Evolutionary conservation across 2,329 filamentous ascomycete genomes (phyloP).

Genomic region (Piedraia hortae): DNA sequence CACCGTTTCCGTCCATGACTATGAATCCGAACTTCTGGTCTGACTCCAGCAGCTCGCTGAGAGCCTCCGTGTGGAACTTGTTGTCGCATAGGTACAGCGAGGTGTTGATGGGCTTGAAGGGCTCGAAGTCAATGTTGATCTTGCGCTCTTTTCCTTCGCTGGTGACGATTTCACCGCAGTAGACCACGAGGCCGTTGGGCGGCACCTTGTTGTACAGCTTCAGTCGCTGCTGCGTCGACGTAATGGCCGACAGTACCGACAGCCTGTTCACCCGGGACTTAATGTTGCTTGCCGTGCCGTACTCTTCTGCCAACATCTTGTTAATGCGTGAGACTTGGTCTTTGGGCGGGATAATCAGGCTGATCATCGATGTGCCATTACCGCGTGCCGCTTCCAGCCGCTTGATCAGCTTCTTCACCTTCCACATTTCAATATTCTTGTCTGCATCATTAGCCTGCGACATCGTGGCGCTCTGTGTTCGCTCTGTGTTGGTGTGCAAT

Average conservation of each 20-base stretch:
- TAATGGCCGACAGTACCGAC: constrained; percentile 92
- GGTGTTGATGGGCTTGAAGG: constrained; percentile 99
- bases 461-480: too few species aligned
- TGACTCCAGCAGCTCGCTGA: constrained; percentile 89
- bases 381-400: constrained; percentile 87
- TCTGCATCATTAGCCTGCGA: constrained; percentile 75
- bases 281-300: constrained; percentile 91
- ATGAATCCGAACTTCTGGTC: constrained; percentile 99
- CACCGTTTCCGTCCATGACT: constrained; percentile 98
- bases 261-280: constrained; percentile 98
- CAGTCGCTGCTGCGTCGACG: constrained; percentile 92
- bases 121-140: constrained; percentile 99
- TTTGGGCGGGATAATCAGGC: constrained; percentile 95
- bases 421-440: constrained; percentile 89
- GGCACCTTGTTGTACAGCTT: constrained; percentile 99
- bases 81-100: constrained; percentile 99
- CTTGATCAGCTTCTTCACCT: constrained; percentile 99
- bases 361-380: constrained; percentile 99
- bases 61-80: constrained; percentile 95
- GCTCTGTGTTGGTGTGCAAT: too few species aligned
- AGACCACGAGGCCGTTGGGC: constrained; percentile 87
- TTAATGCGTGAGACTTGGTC: constrained; percentile 86
- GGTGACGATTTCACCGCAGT: constrained; percentile 99
- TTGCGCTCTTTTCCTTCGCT: constrained; percentile 95
- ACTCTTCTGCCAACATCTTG: constrained; percentile 94